phyloP scores from a whole-genome alignment of 2,329 filamentous ascomycete genomes.

The Corinectria fuckeliana region DNA sequence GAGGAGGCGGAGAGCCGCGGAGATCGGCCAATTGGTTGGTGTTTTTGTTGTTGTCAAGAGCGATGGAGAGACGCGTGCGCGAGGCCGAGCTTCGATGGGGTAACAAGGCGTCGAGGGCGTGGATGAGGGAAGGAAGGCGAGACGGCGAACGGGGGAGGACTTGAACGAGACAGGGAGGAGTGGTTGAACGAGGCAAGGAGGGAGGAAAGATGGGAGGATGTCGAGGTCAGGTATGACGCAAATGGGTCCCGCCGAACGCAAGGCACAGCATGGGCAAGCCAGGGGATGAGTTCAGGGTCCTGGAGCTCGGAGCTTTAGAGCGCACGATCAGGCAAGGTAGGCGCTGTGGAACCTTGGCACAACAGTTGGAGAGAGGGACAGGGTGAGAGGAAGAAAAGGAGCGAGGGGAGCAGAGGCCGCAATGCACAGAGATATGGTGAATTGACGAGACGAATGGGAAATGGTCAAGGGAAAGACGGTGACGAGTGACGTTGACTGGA shows the following conservation, averaged over 20 bases:
- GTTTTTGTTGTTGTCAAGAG: constrained; percentile 10
- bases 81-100: background rate
- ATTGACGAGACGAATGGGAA: background rate
- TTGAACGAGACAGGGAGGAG: background rate
- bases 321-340: background rate
- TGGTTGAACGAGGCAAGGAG: background rate
- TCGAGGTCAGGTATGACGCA: constrained; percentile 35
- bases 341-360: background rate
- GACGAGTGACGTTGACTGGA: constrained; percentile 3
- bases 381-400: background rate
- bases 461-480: constrained; percentile 8
- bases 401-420: background rate
- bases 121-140: constrained; percentile 3
- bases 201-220: background rate
- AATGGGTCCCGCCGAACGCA: constrained; percentile 31
- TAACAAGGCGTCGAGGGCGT: background rate
- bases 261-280: constrained; percentile 27
- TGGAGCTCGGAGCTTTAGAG: background rate
- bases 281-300: background rate
- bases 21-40: constrained; percentile 14
- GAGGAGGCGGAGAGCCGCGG: too few species aligned
- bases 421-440: background rate
- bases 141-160: background rate
- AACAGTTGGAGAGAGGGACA: background rate
- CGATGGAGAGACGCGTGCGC: background rate